Percentiles rank a stretch among this genome's conserved stretches.
phyloP scores from a whole-genome alignment of 1,139 yeast species.

The Blastobotrys apis region DNA sequence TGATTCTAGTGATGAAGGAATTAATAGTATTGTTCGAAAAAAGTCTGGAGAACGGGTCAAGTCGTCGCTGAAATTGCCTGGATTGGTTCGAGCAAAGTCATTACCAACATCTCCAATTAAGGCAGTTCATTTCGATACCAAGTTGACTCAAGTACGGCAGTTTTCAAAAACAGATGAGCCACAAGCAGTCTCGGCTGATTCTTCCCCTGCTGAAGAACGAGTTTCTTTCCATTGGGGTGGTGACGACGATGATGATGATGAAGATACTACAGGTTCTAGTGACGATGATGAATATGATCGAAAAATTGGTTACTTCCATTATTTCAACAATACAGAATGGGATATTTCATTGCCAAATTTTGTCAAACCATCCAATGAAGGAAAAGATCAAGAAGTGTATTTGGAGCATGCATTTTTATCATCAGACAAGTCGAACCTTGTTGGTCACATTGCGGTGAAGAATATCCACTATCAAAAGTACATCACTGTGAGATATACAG shows the following conservation, averaged over 20 bases:
- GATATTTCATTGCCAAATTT: constrained; percentile 48
- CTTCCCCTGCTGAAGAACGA: constrained; percentile 47
- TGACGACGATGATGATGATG: constrained; percentile 31
- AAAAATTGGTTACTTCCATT: constrained; percentile 21
- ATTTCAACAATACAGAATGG: constrained; percentile 41
- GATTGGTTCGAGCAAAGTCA: constrained; percentile 51
- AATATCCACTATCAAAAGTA: constrained; percentile 63
- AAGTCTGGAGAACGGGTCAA: constrained; percentile 80
- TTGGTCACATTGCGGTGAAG: constrained; percentile 71
- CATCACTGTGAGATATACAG: constrained; percentile 60
- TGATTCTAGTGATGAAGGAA: constrained; percentile 8
- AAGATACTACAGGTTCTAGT: constrained; percentile 19
- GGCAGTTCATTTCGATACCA: constrained; percentile 73
- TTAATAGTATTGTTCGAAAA: constrained; percentile 48
- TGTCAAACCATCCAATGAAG: constrained; percentile 26
- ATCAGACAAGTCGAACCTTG: constrained; percentile 50
- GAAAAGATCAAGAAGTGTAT: constrained; percentile 36
- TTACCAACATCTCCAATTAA: constrained; percentile 71
- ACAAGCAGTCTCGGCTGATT: constrained; percentile 61
- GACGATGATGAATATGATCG: constrained; percentile 27
- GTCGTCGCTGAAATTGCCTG: constrained; percentile 57
- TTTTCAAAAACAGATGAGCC: constrained; percentile 72
- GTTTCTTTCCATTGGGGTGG: constrained; percentile 33
- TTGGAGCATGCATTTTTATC: constrained; percentile 62
- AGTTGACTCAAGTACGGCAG: constrained; percentile 60